These are phyloP conservation scores for Aspergillus caelatus DNA, from an alignment of 2,329 filamentous ascomycete genomes.

Conservation along the genomic window DNA sequence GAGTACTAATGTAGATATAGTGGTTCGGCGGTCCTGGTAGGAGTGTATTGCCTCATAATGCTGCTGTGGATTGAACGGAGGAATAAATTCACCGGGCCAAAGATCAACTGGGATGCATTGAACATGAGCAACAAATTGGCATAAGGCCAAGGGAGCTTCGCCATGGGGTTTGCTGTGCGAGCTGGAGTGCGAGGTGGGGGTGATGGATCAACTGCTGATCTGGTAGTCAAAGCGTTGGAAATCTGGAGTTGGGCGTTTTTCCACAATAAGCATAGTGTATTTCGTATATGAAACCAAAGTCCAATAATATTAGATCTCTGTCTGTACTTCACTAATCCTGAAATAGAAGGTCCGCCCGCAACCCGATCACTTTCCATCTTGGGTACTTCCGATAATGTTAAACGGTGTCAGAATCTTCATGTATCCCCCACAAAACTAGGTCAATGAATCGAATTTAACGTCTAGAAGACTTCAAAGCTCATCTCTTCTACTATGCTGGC, in stretches of 20 bases:
- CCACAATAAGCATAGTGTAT: background rate
- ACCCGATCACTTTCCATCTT: too few species aligned
- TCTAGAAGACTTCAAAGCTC: background rate
- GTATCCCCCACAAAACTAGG: background rate
- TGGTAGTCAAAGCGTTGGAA: background rate
- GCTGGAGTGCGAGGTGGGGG: background rate
- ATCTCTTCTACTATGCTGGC: background rate
- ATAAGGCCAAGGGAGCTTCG: background rate
- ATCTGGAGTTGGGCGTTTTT: background rate
- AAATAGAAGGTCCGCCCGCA: background rate
- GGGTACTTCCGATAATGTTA: too few species aligned
- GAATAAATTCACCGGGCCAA: conserved; percentile 16
- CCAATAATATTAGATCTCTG: background rate
- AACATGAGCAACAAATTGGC: conserved; percentile 3
- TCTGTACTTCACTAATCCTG: background rate
- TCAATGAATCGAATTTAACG: background rate
- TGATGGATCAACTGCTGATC: background rate
- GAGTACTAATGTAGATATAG: conserved; percentile 12
- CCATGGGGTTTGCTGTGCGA: background rate
- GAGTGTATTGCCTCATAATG: conserved; percentile 16
- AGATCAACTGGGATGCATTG: conserved; percentile 12
- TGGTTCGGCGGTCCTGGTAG: conserved; percentile 43
- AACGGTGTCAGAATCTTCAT: background rate
- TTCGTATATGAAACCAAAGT: background rate
- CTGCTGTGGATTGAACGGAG: conserved; percentile 12